These are phyloP conservation scores for Angomonas desouzai DNA, from an alignment of 208 protist species.

Conservation along the genomic window DNA sequence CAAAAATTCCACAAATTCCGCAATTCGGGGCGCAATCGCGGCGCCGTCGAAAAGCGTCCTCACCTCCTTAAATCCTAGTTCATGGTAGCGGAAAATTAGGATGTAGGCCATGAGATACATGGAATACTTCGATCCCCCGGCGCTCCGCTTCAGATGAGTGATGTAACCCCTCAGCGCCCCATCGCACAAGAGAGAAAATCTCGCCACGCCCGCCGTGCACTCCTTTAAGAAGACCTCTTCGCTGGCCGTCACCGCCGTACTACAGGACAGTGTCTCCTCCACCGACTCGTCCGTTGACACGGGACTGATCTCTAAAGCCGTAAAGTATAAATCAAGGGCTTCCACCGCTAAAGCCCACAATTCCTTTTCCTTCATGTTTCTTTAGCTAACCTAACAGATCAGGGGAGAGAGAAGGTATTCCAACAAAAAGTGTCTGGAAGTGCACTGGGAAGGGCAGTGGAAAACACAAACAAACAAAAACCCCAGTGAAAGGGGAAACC, in stretches of 20 bases:
- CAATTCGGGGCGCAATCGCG: slow-evolving; percentile 14
- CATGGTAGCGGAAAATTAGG: slow-evolving; percentile 56
- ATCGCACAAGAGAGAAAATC: slow-evolving; percentile 61
- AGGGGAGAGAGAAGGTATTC: neutral
- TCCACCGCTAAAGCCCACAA: slow-evolving; percentile 51
- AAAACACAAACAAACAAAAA: slow-evolving; percentile 13
- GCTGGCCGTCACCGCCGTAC: slow-evolving; percentile 17
- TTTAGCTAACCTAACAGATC: neutral
- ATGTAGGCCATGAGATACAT: slow-evolving; percentile 80
- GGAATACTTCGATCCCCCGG: slow-evolving; percentile 23
- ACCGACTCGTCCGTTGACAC: slow-evolving; percentile 38
- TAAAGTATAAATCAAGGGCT: slow-evolving; percentile 29
- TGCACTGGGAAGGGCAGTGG: slow-evolving; percentile 9
- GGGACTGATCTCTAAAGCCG: slow-evolving; percentile 11
- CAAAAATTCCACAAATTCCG: slow-evolving; percentile 14
- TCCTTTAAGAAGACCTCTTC: slow-evolving; percentile 44
- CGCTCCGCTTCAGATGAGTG: slow-evolving; percentile 54
- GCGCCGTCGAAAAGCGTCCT: slow-evolving; percentile 48
- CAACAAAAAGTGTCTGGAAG: neutral
- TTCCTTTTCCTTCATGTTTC: slow-evolving; percentile 42
- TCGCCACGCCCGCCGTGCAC: slow-evolving; percentile 38
- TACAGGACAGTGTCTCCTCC: slow-evolving; percentile 25
- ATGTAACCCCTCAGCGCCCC: slow-evolving; percentile 74
- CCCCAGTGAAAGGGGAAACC: neutral
- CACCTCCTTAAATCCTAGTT: slow-evolving; percentile 36